Conservation (phyloP, 345 rosid species). For the Limnanthes douglasii region DNA sequence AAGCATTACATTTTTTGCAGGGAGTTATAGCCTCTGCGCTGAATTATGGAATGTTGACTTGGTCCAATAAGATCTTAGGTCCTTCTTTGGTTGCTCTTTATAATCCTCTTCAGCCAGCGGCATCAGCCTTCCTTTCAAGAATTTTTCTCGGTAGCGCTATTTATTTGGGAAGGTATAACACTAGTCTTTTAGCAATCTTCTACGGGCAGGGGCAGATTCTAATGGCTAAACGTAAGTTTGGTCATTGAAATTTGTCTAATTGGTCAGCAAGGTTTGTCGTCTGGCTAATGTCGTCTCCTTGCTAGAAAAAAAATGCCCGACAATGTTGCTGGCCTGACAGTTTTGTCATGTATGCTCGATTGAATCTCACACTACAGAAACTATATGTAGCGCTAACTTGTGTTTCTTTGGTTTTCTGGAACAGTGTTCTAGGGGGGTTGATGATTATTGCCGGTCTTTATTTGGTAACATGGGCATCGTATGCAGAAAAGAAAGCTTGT, state of each 20-base stretch:
- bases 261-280: too few species aligned
- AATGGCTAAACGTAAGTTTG: too few species aligned
- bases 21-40: slow-evolving; percentile 84
- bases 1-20: too few species aligned
- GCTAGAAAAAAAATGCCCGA: too few species aligned
- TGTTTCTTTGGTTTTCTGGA: neutral
- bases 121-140: slow-evolving; percentile 73
- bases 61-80: slow-evolving; percentile 95
- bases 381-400: neutral
- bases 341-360: neutral
- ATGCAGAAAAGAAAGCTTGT: slow-evolving; percentile 28
- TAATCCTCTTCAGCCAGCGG: slow-evolving; percentile 92
- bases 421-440: slow-evolving; percentile 69
- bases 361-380: neutral
- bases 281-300: too few species aligned
- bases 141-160: slow-evolving; percentile 88
- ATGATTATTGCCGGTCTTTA: slow-evolving; percentile 73
- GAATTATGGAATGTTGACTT: slow-evolving; percentile 81
- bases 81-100: slow-evolving; percentile 95
- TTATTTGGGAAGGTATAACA: slow-evolving; percentile 75
- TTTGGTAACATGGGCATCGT: slow-evolving; percentile 85
- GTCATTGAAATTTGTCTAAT: too few species aligned
- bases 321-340: neutral
- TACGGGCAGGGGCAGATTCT: too few species aligned
- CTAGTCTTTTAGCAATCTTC: neutral